Conservation (phyloP, 1,139 yeast species). For the Yamadazyma kanchanaburiensis region DNA sequence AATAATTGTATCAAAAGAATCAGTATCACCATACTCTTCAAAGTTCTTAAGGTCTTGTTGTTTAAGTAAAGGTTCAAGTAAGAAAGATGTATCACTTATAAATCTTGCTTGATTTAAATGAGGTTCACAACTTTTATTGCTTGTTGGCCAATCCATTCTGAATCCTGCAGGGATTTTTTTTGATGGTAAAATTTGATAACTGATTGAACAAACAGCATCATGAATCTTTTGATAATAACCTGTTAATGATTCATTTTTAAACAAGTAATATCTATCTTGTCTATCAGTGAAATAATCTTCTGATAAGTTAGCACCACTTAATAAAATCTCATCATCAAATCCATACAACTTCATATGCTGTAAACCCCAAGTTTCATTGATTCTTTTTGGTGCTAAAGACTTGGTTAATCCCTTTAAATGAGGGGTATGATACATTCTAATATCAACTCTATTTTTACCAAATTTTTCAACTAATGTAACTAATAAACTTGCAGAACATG, state of each 20-base stretch:
- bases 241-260: slow-evolving; percentile 54
- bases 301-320: slow-evolving; percentile 90
- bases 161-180: slow-evolving; percentile 45
- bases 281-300: slow-evolving; percentile 92
- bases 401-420: slow-evolving; percentile 68
- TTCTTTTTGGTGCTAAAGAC: slow-evolving; percentile 68
- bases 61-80: slow-evolving; percentile 56
- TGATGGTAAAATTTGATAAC: slow-evolving; percentile 56
- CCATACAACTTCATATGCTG: slow-evolving; percentile 99
- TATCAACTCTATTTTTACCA: slow-evolving; percentile 68
- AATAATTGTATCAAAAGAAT: slow-evolving; percentile 59
- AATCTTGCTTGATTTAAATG: slow-evolving; percentile 55
- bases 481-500: slow-evolving; percentile 73
- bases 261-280: slow-evolving; percentile 86
- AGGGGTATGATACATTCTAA: slow-evolving; percentile 90
- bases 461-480: slow-evolving; percentile 64
- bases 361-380: slow-evolving; percentile 89
- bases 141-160: slow-evolving; percentile 67
- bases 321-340: slow-evolving; percentile 81
- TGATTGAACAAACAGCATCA: slow-evolving; percentile 59
- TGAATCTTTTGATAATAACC: slow-evolving; percentile 75
- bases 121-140: slow-evolving; percentile 76
- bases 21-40: slow-evolving; percentile 30
- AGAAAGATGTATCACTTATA: slow-evolving; percentile 53
- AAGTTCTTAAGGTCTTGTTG: slow-evolving; percentile 35